phyloP scores from a whole-genome alignment of 305 asterid species.

The Fraxinus sp. region DNA sequence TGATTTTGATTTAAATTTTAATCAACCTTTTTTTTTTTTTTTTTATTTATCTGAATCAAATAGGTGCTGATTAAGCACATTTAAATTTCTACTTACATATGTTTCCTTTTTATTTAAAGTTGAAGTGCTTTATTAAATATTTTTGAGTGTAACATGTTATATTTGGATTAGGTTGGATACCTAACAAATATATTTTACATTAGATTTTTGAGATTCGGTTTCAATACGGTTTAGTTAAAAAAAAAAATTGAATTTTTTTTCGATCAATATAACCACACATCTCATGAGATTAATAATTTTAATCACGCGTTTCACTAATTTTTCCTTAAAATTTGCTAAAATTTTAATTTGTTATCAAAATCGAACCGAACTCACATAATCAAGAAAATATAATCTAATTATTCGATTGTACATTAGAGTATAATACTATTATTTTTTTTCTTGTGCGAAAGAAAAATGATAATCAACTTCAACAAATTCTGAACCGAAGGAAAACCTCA shows the following conservation, averaged over 20 bases:
- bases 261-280: too few relatives aligned
- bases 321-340: neutral
- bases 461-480: neutral
- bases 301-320: too few relatives aligned
- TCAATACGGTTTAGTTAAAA: neutral
- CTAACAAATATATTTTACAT: neutral
- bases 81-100: too few relatives aligned
- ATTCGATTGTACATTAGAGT: neutral
- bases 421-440: too few relatives aligned
- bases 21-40: neutral
- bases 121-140: neutral
- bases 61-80: neutral
- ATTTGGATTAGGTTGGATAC: neutral
- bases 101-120: neutral
- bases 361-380: neutral
- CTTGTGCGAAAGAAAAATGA: neutral
- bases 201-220: too few relatives aligned
- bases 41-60: neutral
- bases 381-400: too few relatives aligned
- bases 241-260: too few relatives aligned
- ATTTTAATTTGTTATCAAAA: too few relatives aligned
- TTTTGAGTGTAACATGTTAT: neutral
- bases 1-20: neutral
- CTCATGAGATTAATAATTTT: neutral
- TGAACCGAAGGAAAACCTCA: neutral